A percentile compares a stretch with the other conserved stretches of the same genome.
These are phyloP conservation scores for Chrysosphaeria jannelii DNA, from an alignment of 2,329 filamentous ascomycete genomes.

Conservation along the genomic window DNA sequence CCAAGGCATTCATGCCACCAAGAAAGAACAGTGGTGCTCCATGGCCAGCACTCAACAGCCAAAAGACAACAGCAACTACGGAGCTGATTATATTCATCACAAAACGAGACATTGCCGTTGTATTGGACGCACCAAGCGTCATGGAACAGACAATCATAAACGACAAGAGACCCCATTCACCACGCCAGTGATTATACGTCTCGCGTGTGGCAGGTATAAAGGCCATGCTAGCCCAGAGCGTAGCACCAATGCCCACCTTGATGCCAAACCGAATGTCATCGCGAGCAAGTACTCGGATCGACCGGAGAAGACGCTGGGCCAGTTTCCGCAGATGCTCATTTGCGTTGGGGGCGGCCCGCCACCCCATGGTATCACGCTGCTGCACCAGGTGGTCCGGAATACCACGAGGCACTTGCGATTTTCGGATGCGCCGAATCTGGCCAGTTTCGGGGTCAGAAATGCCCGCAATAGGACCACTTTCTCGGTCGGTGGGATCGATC, in stretches of 20 bases:
- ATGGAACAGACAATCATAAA: conserved; percentile 97
- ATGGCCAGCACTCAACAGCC: conserved; percentile 48
- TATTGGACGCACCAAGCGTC: conserved; percentile 90
- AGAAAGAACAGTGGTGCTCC: conserved; percentile 47
- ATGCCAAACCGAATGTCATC: conserved; percentile 47
- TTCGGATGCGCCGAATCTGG: conserved; percentile 15
- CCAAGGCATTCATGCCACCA: conserved; percentile 52
- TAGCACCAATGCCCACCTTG: conserved; percentile 76
- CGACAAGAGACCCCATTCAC: conserved; percentile 85
- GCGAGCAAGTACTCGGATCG: conserved; percentile 17
- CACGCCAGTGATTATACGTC: conserved; percentile 63
- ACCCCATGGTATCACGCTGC: conserved; percentile 21
- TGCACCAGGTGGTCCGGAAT: conserved; percentile 22
- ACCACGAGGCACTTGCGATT: conserved; percentile 22
- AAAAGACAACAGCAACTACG: conserved; percentile 40
- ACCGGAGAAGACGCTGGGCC: conserved; percentile 16
- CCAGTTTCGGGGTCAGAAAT: neutral
- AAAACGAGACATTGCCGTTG: conserved; percentile 65
- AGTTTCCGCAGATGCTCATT: conserved; percentile 13
- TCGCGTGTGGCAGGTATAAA: conserved; percentile 55
- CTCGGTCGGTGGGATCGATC: conserved; percentile 3
- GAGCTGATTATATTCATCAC: conserved; percentile 65
- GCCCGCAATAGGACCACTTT: neutral
- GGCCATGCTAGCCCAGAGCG: conserved; percentile 66
- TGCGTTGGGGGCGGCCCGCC: conserved; percentile 20